Evolutionary conservation across 345 rosid genomes (phyloP).

Genomic region (Citrus trifoliata): DNA sequence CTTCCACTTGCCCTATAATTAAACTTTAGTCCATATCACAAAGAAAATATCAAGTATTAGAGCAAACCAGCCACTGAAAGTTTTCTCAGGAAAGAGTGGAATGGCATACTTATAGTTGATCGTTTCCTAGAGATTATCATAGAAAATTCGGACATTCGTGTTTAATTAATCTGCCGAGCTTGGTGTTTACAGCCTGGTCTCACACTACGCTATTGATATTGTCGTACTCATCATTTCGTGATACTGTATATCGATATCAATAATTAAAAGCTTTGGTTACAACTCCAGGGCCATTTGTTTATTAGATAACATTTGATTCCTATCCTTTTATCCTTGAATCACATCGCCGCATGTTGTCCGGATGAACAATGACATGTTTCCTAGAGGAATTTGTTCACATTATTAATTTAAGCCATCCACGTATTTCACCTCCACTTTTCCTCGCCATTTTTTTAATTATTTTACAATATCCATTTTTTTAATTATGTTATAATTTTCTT

Average conservation of each 20-base stretch:
- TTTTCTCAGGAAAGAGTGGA: slow-evolving; percentile 6
- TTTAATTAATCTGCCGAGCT: background rate
- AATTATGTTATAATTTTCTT: too few species aligned
- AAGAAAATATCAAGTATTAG: background rate
- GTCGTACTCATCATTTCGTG: background rate
- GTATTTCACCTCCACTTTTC: background rate
- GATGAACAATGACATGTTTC: background rate
- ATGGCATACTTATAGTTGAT: slow-evolving; percentile 15
- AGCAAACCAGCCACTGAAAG: slow-evolving; percentile 15
- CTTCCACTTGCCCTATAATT: background rate
- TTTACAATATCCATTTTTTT: background rate
- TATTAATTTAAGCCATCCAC: too few species aligned
- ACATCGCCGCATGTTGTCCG: slow-evolving; percentile 10
- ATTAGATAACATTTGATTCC: background rate
- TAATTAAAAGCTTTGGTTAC: background rate
- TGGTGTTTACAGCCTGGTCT: slow-evolving; percentile 20
- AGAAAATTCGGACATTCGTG: slow-evolving; percentile 11
- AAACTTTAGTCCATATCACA: slow-evolving; percentile 9
- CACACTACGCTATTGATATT: background rate
- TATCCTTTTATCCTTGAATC: slow-evolving; percentile 5
- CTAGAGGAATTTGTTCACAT: background rate
- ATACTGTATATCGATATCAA: background rate
- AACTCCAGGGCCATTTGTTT: background rate
- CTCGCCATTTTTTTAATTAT: background rate
- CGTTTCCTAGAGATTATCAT: slow-evolving; percentile 16